A percentile compares a stretch with the other conserved stretches of the same genome.
These are phyloP conservation scores for Exophiala mesophila DNA, from an alignment of 2,329 filamentous ascomycete species.

Conservation along the genomic window DNA sequence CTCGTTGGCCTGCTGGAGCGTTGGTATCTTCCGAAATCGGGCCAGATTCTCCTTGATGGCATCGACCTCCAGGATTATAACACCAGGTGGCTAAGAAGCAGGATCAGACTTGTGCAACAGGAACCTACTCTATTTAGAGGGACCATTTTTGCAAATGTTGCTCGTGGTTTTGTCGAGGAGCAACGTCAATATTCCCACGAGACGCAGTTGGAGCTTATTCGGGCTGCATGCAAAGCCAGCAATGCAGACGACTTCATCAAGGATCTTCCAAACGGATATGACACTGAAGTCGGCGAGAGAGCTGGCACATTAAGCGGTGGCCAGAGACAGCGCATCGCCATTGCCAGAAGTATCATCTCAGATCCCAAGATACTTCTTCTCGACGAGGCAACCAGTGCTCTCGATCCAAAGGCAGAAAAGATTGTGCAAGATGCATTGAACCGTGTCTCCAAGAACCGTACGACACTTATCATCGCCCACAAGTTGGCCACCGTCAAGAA, in stretches of 20 bases:
- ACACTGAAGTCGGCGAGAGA: constrained; percentile 69
- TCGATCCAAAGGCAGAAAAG: constrained; percentile 51
- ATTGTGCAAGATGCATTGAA: constrained; percentile 52
- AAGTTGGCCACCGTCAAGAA: constrained; percentile 67
- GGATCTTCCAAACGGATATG: constrained; percentile 62
- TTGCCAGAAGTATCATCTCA: constrained; percentile 72
- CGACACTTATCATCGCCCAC: constrained; percentile 71
- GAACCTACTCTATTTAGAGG: constrained; percentile 65
- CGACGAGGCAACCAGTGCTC: constrained; percentile 78
- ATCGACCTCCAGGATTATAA: constrained; percentile 54
- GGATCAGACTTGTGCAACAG: constrained; percentile 62
- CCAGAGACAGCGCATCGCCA: constrained; percentile 73
- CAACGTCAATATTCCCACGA: constrained; percentile 31
- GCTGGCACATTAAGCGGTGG: constrained; percentile 75
- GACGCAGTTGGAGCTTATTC: constrained; percentile 34
- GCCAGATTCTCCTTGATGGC: constrained; percentile 51
- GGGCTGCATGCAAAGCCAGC: constrained; percentile 60
- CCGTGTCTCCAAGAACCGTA: constrained; percentile 55
- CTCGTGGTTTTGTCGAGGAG: constrained; percentile 47
- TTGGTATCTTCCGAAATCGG: constrained; percentile 39
- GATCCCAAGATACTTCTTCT: constrained; percentile 69
- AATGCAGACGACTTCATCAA: constrained; percentile 67
- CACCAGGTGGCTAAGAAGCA: constrained; percentile 54
- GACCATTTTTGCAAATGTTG: constrained; percentile 59
- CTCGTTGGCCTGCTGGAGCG: constrained; percentile 40